A percentile compares a stretch with the other conserved stretches of the same genome.
phyloP scores from a whole-genome alignment of 345 rosid species.

The Geranium rotundifolium region DNA sequence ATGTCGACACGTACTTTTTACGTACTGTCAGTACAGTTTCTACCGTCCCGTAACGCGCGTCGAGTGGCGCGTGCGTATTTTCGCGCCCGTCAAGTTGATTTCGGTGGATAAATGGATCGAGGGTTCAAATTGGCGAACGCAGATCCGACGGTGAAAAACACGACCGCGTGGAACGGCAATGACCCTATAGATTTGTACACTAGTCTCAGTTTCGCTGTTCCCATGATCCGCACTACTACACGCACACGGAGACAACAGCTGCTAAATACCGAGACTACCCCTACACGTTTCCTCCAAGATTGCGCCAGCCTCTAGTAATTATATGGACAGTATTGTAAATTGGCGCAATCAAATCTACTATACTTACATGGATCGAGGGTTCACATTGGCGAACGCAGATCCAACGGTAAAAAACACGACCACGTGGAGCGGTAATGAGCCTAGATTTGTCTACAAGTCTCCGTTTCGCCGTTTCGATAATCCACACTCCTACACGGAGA shows the following conservation, averaged over 20 bases:
- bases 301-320: no score
- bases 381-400: no score
- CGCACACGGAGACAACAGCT: slow-evolving; percentile 18
- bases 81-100: no score
- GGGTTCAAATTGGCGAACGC: no score
- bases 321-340: slow-evolving; percentile 29
- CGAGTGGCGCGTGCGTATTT: background rate
- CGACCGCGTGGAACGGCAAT: slow-evolving; percentile 26
- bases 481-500: slow-evolving; percentile 20
- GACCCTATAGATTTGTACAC: background rate
- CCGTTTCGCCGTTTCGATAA: slow-evolving; percentile 3
- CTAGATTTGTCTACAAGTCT: background rate
- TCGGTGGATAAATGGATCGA: slow-evolving; percentile 9
- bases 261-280: slow-evolving; percentile 18
- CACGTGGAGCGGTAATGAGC: slow-evolving; percentile 24
- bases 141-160: slow-evolving; percentile 5
- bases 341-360: background rate
- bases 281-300: background rate
- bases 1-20: background rate
- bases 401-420: slow-evolving; percentile 11
- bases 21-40: background rate
- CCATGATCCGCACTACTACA: slow-evolving; percentile 15
- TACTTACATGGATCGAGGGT: no score
- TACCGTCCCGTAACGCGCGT: background rate
- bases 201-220: background rate